These are phyloP conservation scores for Dichotomopilus funicola DNA, from an alignment of 2,329 filamentous ascomycete species.

Conservation along the genomic window DNA sequence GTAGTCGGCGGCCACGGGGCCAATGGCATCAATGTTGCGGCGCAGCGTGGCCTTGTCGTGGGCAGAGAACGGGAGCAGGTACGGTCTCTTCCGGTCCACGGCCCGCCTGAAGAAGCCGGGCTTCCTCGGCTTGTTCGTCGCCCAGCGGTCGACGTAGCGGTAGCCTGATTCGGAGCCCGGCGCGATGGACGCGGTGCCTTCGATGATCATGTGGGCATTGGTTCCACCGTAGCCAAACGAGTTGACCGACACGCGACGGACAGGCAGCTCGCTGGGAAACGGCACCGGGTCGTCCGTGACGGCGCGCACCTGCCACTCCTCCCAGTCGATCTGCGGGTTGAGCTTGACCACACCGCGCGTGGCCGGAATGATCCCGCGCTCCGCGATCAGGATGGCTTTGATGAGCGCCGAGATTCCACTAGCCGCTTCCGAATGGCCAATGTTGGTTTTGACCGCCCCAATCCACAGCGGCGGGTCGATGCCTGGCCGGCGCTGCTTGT, in stretches of 20 bases:
- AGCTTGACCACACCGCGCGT: conserved; percentile 26
- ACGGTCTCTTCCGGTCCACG: not conserved
- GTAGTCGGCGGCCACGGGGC: not conserved
- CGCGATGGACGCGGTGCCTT: not conserved
- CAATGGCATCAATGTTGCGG: not conserved
- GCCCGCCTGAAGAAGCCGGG: not conserved
- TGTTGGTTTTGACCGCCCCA: conserved; percentile 26
- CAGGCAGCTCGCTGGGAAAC: not conserved
- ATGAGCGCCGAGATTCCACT: conserved; percentile 26
- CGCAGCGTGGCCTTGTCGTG: not conserved
- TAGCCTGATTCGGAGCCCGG: not conserved
- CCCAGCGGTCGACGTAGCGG: not conserved
- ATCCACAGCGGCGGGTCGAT: conserved; percentile 23
- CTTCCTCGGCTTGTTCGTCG: not conserved
- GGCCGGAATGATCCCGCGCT: conserved; percentile 24
- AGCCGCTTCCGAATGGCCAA: conserved; percentile 23
- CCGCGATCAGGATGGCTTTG: conserved; percentile 17
- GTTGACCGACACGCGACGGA: conserved; percentile 20
- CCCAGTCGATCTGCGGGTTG: not conserved
- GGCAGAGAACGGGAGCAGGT: not conserved
- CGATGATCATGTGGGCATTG: conserved; percentile 24
- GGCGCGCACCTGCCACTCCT: not conserved
- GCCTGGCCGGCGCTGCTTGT: conserved; percentile 17
- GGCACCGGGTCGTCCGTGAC: conserved; percentile 6
- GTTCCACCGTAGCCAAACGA: conserved; percentile 29